Conservation (phyloP, 1,284 basidiomycete genomes). For the Tilletia indica region DNA sequence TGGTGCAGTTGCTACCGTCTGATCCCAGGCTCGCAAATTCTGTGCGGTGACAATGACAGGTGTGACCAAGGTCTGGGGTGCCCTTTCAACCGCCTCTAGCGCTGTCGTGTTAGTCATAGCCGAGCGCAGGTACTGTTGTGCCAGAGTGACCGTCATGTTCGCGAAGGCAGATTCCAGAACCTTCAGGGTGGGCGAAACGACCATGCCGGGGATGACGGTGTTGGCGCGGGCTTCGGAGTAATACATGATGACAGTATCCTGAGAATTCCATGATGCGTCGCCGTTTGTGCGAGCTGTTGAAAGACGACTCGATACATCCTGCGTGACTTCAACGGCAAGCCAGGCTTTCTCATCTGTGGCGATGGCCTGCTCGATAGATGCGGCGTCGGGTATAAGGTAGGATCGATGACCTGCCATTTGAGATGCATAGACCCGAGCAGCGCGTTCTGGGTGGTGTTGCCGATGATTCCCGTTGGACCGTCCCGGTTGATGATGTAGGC, state of each 20-base stretch:
- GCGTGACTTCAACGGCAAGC: conserved; percentile 33
- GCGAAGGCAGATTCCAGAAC: conserved; percentile 26
- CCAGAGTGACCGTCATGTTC: conserved; percentile 25
- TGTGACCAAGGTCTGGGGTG: conserved; percentile 64
- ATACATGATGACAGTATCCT: conserved; percentile 31
- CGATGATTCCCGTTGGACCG: conserved; percentile 28
- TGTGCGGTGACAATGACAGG: conserved; percentile 62
- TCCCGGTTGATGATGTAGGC: conserved; percentile 48
- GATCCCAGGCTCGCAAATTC: conserved; percentile 69
- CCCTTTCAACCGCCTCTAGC: conserved; percentile 60
- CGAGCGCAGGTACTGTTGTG: conserved; percentile 30
- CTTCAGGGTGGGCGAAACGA: conserved; percentile 30
- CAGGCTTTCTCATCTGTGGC: conserved; percentile 27
- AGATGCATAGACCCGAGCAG: conserved; percentile 35
- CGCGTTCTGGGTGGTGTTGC: conserved; percentile 29
- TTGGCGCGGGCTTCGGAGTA: conserved; percentile 43
- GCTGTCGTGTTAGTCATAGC: conserved; percentile 57
- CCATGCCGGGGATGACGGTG: conserved; percentile 30
- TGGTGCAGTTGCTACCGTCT: conserved; percentile 70
- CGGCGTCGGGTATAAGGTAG: conserved; percentile 26
- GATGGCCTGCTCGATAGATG: conserved; percentile 33
- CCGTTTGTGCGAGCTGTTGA: conserved; percentile 36
- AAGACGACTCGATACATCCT: conserved; percentile 34
- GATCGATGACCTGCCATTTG: conserved; percentile 35
- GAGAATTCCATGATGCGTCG: conserved; percentile 39